A percentile compares a stretch with the other conserved stretches of the same genome.
Conservation (phyloP, 1,139 yeast genomes). For the Meyerozyma elateridarum region DNA sequence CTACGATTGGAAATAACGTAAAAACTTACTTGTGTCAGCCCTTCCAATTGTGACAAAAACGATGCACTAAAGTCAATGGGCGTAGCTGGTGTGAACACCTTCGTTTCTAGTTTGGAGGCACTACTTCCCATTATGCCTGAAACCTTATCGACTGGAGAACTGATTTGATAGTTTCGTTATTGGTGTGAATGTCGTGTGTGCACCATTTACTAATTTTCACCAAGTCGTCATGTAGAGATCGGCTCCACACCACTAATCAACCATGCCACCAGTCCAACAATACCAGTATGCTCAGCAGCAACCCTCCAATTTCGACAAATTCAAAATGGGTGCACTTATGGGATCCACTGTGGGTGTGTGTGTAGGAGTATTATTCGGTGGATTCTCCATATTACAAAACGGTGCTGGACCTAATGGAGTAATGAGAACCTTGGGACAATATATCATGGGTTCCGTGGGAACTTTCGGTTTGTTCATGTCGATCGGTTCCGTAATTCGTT, state of each 20-base stretch:
- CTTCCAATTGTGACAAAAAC: slow-evolving; percentile 66
- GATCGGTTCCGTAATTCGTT: slow-evolving; percentile 87
- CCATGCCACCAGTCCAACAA: slow-evolving; percentile 85
- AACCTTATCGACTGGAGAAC: slow-evolving; percentile 1
- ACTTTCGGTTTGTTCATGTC: slow-evolving; percentile 97
- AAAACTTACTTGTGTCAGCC: slow-evolving; percentile 54
- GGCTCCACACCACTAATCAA: background rate
- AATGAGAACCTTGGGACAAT: slow-evolving; percentile 93
- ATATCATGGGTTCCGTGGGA: slow-evolving; percentile 94
- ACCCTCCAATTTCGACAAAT: slow-evolving; percentile 89
- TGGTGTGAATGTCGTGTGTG: slow-evolving; percentile 8
- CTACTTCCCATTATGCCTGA: slow-evolving; percentile 44
- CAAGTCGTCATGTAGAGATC: background rate
- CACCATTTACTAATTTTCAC: too few species aligned
- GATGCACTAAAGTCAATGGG: slow-evolving; percentile 74
- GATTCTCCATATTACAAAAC: slow-evolving; percentile 81
- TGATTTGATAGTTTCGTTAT: too few species aligned
- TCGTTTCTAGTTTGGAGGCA: slow-evolving; percentile 58
- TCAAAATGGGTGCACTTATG: slow-evolving; percentile 98
- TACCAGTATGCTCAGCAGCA: slow-evolving; percentile 68
- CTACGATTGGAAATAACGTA: background rate
- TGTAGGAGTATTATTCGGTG: slow-evolving; percentile 92
- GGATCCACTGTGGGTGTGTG: slow-evolving; percentile 95
- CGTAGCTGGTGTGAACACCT: slow-evolving; percentile 63
- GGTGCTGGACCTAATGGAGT: slow-evolving; percentile 99